Evolutionary conservation across 192 early-diverging fungal genomes (phyloP).

Genomic region (Backusella westeae): DNA sequence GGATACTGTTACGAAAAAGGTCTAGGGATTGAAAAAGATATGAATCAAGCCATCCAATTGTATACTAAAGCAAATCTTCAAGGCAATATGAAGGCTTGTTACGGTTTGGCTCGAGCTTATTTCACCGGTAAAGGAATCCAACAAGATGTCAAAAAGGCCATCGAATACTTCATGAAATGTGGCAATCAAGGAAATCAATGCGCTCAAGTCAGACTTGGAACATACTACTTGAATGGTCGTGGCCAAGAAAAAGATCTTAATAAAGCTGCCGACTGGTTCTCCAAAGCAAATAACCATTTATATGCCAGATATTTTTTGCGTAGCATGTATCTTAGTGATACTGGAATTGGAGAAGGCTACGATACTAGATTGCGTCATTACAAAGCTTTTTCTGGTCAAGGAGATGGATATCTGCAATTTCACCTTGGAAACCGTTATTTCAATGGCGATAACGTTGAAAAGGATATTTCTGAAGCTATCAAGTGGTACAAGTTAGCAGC

Average conservation of each 20-base stretch:
- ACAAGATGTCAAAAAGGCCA: too few relatives aligned
- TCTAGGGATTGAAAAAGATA: background rate
- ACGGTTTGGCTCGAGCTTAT: too few relatives aligned
- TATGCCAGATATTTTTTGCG: background rate
- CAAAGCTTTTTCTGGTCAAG: background rate
- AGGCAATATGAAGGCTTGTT: too few relatives aligned
- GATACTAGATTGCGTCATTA: background rate
- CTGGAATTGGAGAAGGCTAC: background rate
- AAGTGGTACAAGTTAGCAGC: background rate
- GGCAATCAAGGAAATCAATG: too few relatives aligned
- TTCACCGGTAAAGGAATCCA: too few relatives aligned
- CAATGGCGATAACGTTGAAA: background rate
- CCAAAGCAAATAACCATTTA: background rate
- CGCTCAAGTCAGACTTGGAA: too few relatives aligned
- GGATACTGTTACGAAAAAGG: background rate
- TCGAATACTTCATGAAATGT: too few relatives aligned
- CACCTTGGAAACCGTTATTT: background rate
- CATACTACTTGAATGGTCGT: too few relatives aligned
- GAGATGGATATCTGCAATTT: background rate
- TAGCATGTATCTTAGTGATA: background rate
- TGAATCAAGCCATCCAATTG: background rate
- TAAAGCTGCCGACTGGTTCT: background rate
- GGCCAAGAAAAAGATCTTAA: background rate
- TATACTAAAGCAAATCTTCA: too few relatives aligned
- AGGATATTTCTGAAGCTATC: background rate